These are phyloP conservation scores for Paraphoma chrysanthemicola DNA, from an alignment of 2,329 filamentous ascomycete species.

Conservation along the genomic window DNA sequence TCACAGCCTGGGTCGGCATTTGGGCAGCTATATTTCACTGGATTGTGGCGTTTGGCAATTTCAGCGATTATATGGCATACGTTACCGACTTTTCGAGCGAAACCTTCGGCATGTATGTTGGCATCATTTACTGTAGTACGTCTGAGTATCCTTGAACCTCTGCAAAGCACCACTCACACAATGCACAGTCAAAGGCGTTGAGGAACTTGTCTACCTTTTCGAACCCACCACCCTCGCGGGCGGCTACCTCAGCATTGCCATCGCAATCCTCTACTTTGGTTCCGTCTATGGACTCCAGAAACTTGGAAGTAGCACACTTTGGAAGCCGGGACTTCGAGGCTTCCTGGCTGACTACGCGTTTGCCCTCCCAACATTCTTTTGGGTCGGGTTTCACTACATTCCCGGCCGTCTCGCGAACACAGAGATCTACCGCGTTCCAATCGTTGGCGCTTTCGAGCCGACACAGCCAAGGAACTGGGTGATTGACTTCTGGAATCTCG, in stretches of 20 bases:
- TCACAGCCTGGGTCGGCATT: slow-evolving; percentile 64
- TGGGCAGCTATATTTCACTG: slow-evolving; percentile 66
- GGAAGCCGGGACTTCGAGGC: slow-evolving; percentile 53
- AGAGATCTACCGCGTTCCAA: slow-evolving; percentile 52
- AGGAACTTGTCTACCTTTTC: slow-evolving; percentile 62
- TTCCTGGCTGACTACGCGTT: slow-evolving; percentile 61
- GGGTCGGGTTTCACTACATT: slow-evolving; percentile 62
- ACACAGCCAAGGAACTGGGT: slow-evolving; percentile 57
- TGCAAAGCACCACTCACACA: not conserved
- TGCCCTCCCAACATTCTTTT: slow-evolving; percentile 57
- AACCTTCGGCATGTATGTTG: slow-evolving; percentile 62
- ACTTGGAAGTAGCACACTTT: slow-evolving; percentile 55
- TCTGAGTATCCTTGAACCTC: not conserved
- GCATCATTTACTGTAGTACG: slow-evolving; percentile 62
- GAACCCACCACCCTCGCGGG: slow-evolving; percentile 47
- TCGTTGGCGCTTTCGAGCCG: slow-evolving; percentile 56
- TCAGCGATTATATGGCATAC: slow-evolving; percentile 65
- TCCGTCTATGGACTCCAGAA: slow-evolving; percentile 60
- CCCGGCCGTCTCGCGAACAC: slow-evolving; percentile 54
- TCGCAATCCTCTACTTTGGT: slow-evolving; percentile 61
- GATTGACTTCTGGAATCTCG: slow-evolving; percentile 61
- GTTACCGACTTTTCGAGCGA: slow-evolving; percentile 65
- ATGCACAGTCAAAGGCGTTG: slow-evolving; percentile 60
- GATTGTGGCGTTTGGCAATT: slow-evolving; percentile 60
- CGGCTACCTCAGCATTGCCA: slow-evolving; percentile 58